Percentiles rank a stretch among this genome's conserved stretches.
These are phyloP conservation scores for Rhinocladiella mackenziei DNA, from an alignment of 2,329 filamentous ascomycete species.

Conservation along the genomic window DNA sequence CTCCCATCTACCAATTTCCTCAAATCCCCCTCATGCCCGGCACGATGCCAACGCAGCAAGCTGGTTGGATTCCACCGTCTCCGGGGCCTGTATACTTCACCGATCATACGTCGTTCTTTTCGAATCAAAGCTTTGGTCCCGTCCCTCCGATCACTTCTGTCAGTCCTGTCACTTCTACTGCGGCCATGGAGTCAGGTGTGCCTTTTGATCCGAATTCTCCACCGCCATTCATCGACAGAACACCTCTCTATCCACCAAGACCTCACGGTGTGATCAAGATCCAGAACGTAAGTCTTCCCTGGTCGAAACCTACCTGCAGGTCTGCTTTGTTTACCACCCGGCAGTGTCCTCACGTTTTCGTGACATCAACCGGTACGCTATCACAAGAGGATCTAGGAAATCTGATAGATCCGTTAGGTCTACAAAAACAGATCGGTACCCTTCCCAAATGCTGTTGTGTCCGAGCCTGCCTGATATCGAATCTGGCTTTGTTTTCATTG, in stretches of 20 bases:
- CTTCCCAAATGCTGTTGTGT: no score
- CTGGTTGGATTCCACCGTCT: neutral
- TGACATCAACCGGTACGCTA: no score
- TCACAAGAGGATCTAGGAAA: no score
- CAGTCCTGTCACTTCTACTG: neutral
- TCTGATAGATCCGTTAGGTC: no score
- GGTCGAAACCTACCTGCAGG: no score
- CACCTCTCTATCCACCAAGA: slow-evolving; percentile 21
- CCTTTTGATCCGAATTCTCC: slow-evolving; percentile 18
- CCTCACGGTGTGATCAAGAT: slow-evolving; percentile 35
- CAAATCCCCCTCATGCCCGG: neutral
- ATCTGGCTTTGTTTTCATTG: neutral
- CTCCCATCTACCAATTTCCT: neutral
- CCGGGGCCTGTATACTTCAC: neutral
- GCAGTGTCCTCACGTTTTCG: no score
- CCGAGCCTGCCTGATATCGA: no score
- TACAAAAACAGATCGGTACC: no score
- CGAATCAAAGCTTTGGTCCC: slow-evolving; percentile 1
- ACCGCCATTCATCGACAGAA: slow-evolving; percentile 28
- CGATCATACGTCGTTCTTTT: neutral
- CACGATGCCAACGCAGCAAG: neutral
- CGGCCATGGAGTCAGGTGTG: slow-evolving; percentile 2
- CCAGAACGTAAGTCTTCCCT: slow-evolving; percentile 35
- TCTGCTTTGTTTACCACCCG: no score
- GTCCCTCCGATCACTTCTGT: neutral